Evolutionary conservation across 805 yeast species (phyloP), one percentile per base, ranked within the genome.

Genomic region (Metschnikowia cerradonensis): DNA sequence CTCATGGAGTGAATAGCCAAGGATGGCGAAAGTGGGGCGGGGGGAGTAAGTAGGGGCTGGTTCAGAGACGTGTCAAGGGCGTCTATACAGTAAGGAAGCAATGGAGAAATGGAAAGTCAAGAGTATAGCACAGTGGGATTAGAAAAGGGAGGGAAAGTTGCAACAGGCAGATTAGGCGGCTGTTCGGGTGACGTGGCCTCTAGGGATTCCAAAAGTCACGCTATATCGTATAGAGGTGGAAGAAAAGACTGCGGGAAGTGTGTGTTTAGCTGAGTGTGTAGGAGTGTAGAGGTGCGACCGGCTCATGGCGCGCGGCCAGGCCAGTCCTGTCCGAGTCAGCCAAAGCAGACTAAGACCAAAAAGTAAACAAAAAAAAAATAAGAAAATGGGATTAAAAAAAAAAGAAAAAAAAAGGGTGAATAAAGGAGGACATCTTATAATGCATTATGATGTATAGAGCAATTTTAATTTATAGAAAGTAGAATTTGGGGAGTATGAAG

Each of bases 1-100:
- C 60, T 63, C 71, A 67, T 67, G 15, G n/a, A 26, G 19, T 10
- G 14, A 14, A 6, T 20, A 11, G 19, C 39, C n/a, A 8, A 10
- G 14, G 7, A 11, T 14, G 14, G 39, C 39, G n/a, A 20, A 13
- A 10, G 39, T 3, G 22, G 39, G 14, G 22, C 22, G 11, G n/a
- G 15, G 17, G 39, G 14, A 17, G 39, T 20, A 7, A 7, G 13
- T 11, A 14, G 39, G 39, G 22, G 6, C n/a, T 11, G 23, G 20
- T 17, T 36, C 39, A 17, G 39, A 17, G 39, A 17, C 36, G 36
- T 34, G 36, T 34, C 36, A 15, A 34, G 22, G 13, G 22, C 22
- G 4, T 26, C 30, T 26, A 8, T 26, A 26, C 30, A 26, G 30
- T 26, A 26, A 26, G 30, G 30, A 26, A 26, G 30, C 30, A 26